phyloP scores from a whole-genome alignment of 2,329 filamentous ascomycete species.

The Curvularia sp. region DNA sequence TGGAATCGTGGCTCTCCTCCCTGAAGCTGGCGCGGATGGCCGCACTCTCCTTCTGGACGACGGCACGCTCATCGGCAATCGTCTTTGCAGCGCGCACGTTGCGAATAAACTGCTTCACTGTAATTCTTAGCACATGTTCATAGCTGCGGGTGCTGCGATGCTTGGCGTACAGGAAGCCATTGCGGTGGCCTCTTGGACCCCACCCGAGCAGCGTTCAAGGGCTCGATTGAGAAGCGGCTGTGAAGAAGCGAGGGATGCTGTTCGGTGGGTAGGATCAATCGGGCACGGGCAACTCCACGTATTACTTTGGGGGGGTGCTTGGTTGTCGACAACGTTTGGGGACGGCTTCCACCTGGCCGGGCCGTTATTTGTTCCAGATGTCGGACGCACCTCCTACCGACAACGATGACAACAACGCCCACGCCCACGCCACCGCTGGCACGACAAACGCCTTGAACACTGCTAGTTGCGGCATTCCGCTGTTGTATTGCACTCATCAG shows the following conservation, averaged over 20 bases:
- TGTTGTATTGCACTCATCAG: not conserved
- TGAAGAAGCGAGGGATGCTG: constrained; percentile 5
- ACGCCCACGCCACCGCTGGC: constrained; percentile 22
- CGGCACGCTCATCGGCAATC: constrained; percentile 96
- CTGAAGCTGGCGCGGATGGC: constrained; percentile 96
- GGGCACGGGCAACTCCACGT: constrained; percentile 10
- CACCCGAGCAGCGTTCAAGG: constrained; percentile 47
- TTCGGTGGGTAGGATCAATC: constrained; percentile 1
- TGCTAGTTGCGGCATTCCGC: not conserved
- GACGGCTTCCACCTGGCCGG: constrained; percentile 32
- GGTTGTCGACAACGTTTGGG: constrained; percentile 28
- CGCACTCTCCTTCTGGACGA: constrained; percentile 98
- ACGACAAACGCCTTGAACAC: constrained; percentile 11
- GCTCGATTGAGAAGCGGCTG: constrained; percentile 20
- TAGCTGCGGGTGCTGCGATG: constrained; percentile 28
- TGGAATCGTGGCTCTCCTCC: constrained; percentile 93
- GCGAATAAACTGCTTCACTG: constrained; percentile 99
- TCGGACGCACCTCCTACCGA: constrained; percentile 23
- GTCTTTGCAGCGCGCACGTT: constrained; percentile 99
- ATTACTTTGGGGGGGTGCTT: constrained; percentile 20
- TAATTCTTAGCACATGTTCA: constrained; percentile 39
- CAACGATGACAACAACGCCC: not conserved
- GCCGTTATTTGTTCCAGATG: constrained; percentile 31
- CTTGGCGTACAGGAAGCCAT: constrained; percentile 65
- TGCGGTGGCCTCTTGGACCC: constrained; percentile 59